Conservation (phyloP, 139 green algal species). For the Chlorella sp. region DNA sequence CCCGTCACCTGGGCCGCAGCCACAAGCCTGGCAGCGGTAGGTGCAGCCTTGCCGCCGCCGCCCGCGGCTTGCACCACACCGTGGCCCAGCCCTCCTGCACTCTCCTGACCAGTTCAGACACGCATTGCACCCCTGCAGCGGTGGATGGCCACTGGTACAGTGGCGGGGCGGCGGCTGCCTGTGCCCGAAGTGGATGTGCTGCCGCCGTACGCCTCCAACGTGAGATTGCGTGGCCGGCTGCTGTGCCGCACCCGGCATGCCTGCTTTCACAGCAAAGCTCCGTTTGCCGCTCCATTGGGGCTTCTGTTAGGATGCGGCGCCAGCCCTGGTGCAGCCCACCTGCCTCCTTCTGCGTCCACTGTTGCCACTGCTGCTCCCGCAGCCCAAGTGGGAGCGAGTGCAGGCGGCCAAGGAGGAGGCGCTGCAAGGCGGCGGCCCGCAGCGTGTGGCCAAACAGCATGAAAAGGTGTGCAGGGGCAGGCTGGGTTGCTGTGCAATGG, state of each 20-base stretch:
- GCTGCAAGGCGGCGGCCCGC: constrained; percentile 37
- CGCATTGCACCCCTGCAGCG: not conserved
- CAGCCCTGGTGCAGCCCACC: no score
- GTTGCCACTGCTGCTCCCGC: not conserved
- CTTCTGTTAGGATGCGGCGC: no score
- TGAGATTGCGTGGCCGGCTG: not conserved
- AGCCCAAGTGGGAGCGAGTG: constrained; percentile 36
- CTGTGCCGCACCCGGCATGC: not conserved
- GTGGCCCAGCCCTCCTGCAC: not conserved
- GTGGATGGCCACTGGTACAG: not conserved
- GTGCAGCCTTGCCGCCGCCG: not conserved
- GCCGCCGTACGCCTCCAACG: constrained; percentile 15
- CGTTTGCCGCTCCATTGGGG: no score
- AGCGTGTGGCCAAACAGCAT: constrained; percentile 47
- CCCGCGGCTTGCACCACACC: not conserved
- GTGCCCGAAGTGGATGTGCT: constrained; percentile 5
- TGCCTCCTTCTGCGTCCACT: no score
- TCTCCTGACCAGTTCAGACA: no score
- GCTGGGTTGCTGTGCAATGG: no score
- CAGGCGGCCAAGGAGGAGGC: constrained; percentile 12
- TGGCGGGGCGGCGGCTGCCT: not conserved
- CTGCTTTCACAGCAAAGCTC: not conserved
- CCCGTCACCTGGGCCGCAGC: constrained; percentile 1
- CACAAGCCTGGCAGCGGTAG: not conserved
- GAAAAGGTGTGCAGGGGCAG: constrained; percentile 51